Evolutionary conservation across 805 yeast genomes (phyloP).

Genomic region (Candida pini): DNA sequence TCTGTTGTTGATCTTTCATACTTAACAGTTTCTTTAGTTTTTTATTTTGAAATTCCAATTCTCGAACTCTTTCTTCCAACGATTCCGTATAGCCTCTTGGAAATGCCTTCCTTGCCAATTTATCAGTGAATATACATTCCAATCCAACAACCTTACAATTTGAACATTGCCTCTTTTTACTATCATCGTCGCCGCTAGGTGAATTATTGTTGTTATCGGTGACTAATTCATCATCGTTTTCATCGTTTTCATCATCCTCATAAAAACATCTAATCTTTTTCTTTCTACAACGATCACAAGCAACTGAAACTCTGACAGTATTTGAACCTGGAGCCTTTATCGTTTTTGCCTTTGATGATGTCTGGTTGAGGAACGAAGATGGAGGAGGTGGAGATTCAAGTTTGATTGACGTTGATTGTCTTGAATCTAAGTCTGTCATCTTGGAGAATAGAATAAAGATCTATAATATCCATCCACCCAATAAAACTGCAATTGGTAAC

Average conservation of each 20-base stretch:
- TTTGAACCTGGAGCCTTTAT: slow-evolving; percentile 66
- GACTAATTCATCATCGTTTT: neutral
- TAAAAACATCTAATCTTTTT: slow-evolving; percentile 64
- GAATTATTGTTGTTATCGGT: neutral
- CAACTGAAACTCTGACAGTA: slow-evolving; percentile 75
- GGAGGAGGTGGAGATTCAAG: slow-evolving; percentile 1
- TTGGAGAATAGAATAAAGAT: too few relatives aligned
- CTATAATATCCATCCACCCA: too few relatives aligned
- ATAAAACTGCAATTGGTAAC: too few relatives aligned
- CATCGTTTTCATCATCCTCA: slow-evolving; percentile 21
- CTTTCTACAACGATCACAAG: slow-evolving; percentile 84
- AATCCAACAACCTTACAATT: slow-evolving; percentile 81
- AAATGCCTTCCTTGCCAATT: slow-evolving; percentile 76
- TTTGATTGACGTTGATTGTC: neutral
- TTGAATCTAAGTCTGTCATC: too few relatives aligned
- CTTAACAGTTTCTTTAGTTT: slow-evolving; percentile 59
- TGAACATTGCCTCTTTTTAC: slow-evolving; percentile 70
- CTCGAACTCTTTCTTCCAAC: slow-evolving; percentile 81
- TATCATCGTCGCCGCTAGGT: slow-evolving; percentile 25
- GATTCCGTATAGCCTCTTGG: slow-evolving; percentile 93
- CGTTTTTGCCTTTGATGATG: slow-evolving; percentile 33
- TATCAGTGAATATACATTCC: slow-evolving; percentile 84
- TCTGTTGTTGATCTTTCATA: slow-evolving; percentile 32
- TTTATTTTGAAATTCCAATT: slow-evolving; percentile 74
- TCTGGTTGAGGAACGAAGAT: neutral